Base-by-base conservation (phyloP, 164 flowering plant genomes). In the Piper longum region DNA sequence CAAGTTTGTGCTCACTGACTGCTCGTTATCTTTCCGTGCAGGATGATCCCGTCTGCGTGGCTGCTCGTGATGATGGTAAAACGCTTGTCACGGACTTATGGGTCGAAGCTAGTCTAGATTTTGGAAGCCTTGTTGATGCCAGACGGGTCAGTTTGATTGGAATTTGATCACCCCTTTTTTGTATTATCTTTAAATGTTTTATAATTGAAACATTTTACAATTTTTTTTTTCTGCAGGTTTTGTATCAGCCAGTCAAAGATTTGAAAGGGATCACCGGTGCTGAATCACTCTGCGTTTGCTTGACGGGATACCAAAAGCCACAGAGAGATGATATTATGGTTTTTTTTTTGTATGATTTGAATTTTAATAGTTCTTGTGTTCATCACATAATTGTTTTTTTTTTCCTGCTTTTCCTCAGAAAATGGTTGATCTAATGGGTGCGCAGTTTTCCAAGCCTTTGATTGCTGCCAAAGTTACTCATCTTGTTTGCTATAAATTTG, bases 401-500 rank as follows among this genome's bases (percentile, higher is more conserved):
- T 70, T 4, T 9, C 42, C 19, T 61, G 14, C 42, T 65, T 66
- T 66, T 67, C 62, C 41, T 3, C 80, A 90, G 99, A 81, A 78
- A 61, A 84, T 91, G 99, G 97, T 91, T 69, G 75, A 73, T 54
- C 57, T 91, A 73, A 88, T 91, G 91, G 97, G 97, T 43, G 93
- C 95, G 61, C 70, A 75, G 19, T 88, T 95, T 72, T 84, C 91
- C 41, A 95, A 88, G 77, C 93, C 99, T 42, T 56, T 95, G 82
- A 78, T 82, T 44, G 95, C 96, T 61, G 82, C 78, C 75, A 84
- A 79, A 73, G 89, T 85, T 55, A 91, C 99, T 54, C 99, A 95
- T 82, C 95, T 91, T 51, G 77, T 93, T 67, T 93, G 99, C 83
- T 93, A 88, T 81, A 91, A 90, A 70, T 87, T 85, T 79, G 99